Base-by-base conservation (phyloP, 2,329 filamentous ascomycete genomes). In the Monosporascus sp. region DNA sequence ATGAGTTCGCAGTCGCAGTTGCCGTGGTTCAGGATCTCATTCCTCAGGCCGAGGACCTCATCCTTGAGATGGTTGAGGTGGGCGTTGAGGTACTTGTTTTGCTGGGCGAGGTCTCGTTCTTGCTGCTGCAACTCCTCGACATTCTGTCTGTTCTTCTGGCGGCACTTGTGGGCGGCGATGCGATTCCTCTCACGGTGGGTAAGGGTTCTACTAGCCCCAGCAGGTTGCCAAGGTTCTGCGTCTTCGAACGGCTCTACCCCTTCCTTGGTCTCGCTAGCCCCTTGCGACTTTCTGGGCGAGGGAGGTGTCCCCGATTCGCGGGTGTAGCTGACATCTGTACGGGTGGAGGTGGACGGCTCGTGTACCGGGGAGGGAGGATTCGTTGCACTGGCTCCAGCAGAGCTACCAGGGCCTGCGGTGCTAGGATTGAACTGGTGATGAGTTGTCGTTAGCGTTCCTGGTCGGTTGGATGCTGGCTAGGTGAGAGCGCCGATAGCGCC, bases 101-200 rank as follows among this genome's bases (percentile, higher is more conserved):
- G 55, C 38, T 66, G 60, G 1, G 61, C 57, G 38, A 63, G 59
- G n/a, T 56, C 52, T 36, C 63, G 55, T 20, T 66, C 65, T 54
- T 61, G 62, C 46, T 64, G 67, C 58, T 81, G 78, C 37, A 81
- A 71, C 38, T 71, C 64, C 36, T 76, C 71, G 50, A 74, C 76
- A 61, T 76, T 77, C 52, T 76, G 73, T 69, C 80, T 81, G 67
- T 80, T 80, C 69, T 81, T 80, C 59, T 76, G 74, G 26, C 79
- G 73, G 64, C 79, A 82, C 62, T 81, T 81, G 62, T 77, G 77
- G 4, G 79, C 79, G 7, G 79, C 79, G 3, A 80, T 66, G 14
- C 78, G 72, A 60, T 82, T 82, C 66, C 80, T 76, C 36, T 49
- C 55, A 7, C 59, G 57, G 24, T 58, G 5, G 19, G 22, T 46